These are phyloP conservation scores for Periconia macrospinosa DNA, from an alignment of 2,329 filamentous ascomycete species.

Conservation along the genomic window DNA sequence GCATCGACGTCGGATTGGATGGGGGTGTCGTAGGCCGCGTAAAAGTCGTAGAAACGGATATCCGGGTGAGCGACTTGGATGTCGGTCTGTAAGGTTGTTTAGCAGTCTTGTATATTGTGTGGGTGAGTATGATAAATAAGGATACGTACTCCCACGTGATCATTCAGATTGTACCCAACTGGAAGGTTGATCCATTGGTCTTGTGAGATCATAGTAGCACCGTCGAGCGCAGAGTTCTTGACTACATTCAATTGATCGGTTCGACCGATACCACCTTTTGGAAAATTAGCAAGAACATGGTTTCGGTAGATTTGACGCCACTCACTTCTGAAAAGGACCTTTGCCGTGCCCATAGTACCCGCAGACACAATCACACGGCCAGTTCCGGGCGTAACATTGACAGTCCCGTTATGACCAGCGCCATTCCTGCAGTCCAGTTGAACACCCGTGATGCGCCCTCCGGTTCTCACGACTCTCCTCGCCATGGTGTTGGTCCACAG, in stretches of 20 bases:
- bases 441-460: slow-evolving; percentile 63
- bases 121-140: background rate
- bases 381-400: slow-evolving; percentile 59
- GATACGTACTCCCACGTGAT: slow-evolving; percentile 50
- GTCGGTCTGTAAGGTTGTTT: slow-evolving; percentile 45
- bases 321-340: slow-evolving; percentile 63
- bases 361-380: slow-evolving; percentile 69
- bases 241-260: slow-evolving; percentile 48
- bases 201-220: slow-evolving; percentile 44
- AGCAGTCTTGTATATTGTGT: too few species aligned
- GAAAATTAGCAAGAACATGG: background rate
- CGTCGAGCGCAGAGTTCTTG: slow-evolving; percentile 41
- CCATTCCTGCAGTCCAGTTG: slow-evolving; percentile 56
- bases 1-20: slow-evolving; percentile 37
- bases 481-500: slow-evolving; percentile 66
- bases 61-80: slow-evolving; percentile 53
- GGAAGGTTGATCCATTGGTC: slow-evolving; percentile 52
- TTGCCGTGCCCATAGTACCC: slow-evolving; percentile 67
- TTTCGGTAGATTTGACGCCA: slow-evolving; percentile 4
- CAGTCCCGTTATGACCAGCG: slow-evolving; percentile 55
- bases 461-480: slow-evolving; percentile 63
- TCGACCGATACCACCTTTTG: slow-evolving; percentile 61
- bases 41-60: slow-evolving; percentile 64
- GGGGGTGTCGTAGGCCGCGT: slow-evolving; percentile 56
- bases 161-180: slow-evolving; percentile 51